phyloP scores from a whole-genome alignment of 495 filamentous ascomycete genomes.

The Penicillium argentinense region DNA sequence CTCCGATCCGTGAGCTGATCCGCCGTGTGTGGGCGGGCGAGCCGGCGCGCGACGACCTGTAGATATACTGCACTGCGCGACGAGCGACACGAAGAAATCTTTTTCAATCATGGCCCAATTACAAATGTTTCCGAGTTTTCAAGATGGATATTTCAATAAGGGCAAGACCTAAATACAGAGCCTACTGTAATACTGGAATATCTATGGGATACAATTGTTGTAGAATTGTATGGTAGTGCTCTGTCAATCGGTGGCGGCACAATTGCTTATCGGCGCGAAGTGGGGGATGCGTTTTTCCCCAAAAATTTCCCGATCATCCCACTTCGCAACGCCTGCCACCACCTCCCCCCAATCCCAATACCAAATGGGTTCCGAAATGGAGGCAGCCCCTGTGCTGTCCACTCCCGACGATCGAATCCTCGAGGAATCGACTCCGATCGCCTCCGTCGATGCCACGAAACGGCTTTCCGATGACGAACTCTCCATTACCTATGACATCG shows the following conservation, averaged over 20 bases:
- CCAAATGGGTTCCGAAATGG: constrained; percentile 38
- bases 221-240: too few species aligned
- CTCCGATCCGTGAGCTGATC: constrained; percentile 61
- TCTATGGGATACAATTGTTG: too few species aligned
- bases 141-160: too few species aligned
- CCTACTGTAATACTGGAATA: too few species aligned
- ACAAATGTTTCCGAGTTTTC: too few species aligned
- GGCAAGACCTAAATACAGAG: too few species aligned
- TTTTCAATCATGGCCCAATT: too few species aligned
- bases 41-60: constrained; percentile 58
- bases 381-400: constrained; percentile 73
- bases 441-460: constrained; percentile 28
- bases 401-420: constrained; percentile 83
- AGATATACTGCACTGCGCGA: constrained; percentile 14
- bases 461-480: constrained; percentile 68
- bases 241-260: constrained; percentile 23
- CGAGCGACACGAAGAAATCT: too few species aligned
- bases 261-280: constrained; percentile 38
- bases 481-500: constrained; percentile 78
- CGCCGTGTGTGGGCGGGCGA: constrained; percentile 69
- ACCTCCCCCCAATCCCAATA: constrained; percentile 1
- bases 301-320: constrained; percentile 11
- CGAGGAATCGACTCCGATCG: constrained; percentile 46
- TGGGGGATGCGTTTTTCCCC: constrained; percentile 34
- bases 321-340: constrained; percentile 8